A percentile compares a stretch with the other conserved stretches of the same genome.
phyloP scores from a whole-genome alignment of 306 rosid genomes.

The Lathyrus oleraceus region DNA sequence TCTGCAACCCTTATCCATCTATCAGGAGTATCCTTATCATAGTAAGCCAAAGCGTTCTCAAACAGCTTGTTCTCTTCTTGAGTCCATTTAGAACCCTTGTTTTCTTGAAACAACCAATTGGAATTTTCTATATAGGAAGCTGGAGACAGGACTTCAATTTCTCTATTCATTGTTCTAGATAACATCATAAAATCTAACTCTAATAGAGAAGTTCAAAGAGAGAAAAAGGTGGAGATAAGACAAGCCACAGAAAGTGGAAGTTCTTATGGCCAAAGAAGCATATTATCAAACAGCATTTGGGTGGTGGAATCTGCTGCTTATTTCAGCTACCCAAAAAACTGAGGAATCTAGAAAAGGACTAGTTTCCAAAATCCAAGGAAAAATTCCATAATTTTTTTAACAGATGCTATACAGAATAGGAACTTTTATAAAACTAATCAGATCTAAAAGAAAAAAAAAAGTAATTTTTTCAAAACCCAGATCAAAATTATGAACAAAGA shows the following conservation, averaged over 20 bases:
- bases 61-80: slow-evolving; percentile 75
- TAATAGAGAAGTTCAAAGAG: slow-evolving; percentile 43
- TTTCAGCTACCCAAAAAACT: slow-evolving; percentile 44
- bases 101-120: slow-evolving; percentile 79
- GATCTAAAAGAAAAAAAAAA: slow-evolving; percentile 47
- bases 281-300: slow-evolving; percentile 41
- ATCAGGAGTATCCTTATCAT: slow-evolving; percentile 74
- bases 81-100: slow-evolving; percentile 74
- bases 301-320: slow-evolving; percentile 45
- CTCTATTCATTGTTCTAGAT: slow-evolving; percentile 52
- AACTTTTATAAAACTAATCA: slow-evolving; percentile 42
- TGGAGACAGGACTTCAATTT: slow-evolving; percentile 67
- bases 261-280: slow-evolving; percentile 42
- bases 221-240: slow-evolving; percentile 29
- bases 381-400: slow-evolving; percentile 28
- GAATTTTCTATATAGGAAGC: slow-evolving; percentile 62
- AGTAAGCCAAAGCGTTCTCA: slow-evolving; percentile 81
- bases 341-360: slow-evolving; percentile 49
- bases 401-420: slow-evolving; percentile 43
- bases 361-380: slow-evolving; percentile 49
- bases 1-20: slow-evolving; percentile 81
- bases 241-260: slow-evolving; percentile 35
- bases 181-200: slow-evolving; percentile 9
- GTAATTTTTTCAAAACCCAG: slow-evolving; percentile 21
- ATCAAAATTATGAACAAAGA: slow-evolving; percentile 28